Evolutionary conservation across 116 monocot genomes (phyloP).

Genomic region (Posidonia oceanica): DNA sequence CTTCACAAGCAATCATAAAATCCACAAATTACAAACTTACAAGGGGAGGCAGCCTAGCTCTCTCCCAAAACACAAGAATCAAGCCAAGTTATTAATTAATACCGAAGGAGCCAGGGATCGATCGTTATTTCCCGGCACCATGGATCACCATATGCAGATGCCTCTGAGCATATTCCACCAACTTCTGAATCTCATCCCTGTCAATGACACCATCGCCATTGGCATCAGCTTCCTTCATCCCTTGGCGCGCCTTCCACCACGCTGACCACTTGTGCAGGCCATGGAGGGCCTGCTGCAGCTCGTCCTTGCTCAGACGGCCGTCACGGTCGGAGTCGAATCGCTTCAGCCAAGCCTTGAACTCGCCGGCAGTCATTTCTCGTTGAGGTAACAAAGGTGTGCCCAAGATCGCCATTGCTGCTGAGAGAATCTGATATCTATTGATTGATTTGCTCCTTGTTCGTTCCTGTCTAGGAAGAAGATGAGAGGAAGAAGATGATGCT

Average conservation of each 20-base stretch:
- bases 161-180: slow-evolving; percentile 7
- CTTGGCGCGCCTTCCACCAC: slow-evolving; percentile 21
- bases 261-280: slow-evolving; percentile 16
- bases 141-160: slow-evolving; percentile 17
- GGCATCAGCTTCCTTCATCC: slow-evolving; percentile 15
- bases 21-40: no score
- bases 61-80: no score
- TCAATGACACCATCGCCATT: slow-evolving; percentile 22
- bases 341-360: slow-evolving; percentile 40
- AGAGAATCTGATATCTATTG: not conserved
- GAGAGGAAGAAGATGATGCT: no score
- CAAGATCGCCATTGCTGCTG: slow-evolving; percentile 10
- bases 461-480: no score
- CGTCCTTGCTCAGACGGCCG: slow-evolving; percentile 19
- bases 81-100: no score
- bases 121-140: no score
- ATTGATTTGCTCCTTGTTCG: not conserved
- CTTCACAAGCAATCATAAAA: no score
- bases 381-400: slow-evolving; percentile 1
- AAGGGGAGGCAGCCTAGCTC: no score
- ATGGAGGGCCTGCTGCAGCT: slow-evolving; percentile 18
- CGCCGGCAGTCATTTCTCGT: slow-evolving; percentile 13
- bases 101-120: no score
- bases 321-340: slow-evolving; percentile 34
- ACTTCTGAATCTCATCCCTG: slow-evolving; percentile 14